Conservation (phyloP, 2,329 filamentous ascomycete species). For the Herpotrichia juniperi region DNA sequence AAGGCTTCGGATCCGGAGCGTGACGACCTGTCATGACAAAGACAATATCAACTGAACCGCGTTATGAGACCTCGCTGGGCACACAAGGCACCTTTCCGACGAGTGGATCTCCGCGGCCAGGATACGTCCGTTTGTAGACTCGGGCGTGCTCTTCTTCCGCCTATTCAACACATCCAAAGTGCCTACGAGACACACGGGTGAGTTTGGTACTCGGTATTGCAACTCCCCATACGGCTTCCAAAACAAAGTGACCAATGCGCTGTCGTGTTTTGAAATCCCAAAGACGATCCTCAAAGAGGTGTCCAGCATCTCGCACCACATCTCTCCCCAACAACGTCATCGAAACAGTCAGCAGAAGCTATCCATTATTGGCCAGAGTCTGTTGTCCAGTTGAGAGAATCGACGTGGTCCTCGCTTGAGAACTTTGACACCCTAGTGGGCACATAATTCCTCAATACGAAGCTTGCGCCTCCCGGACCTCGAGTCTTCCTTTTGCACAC, state of each 20-base stretch:
- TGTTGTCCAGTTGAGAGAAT: conserved; percentile 72
- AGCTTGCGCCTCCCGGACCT: conserved; percentile 53
- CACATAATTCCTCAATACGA: conserved; percentile 72
- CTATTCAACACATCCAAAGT: conserved; percentile 34
- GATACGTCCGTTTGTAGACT: conserved; percentile 54
- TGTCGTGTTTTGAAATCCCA: conserved; percentile 52
- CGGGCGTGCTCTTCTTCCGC: conserved; percentile 47
- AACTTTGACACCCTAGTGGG: conserved; percentile 72
- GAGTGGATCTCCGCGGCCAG: conserved; percentile 56
- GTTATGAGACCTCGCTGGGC: conserved; percentile 60
- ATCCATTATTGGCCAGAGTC: conserved; percentile 68
- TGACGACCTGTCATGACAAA: conserved; percentile 39
- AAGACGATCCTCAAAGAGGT: conserved; percentile 57
- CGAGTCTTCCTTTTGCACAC: conserved; percentile 48
- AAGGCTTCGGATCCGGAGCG: conserved; percentile 43
- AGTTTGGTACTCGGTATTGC: conserved; percentile 44
- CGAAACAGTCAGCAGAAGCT: conserved; percentile 56
- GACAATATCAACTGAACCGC: conserved; percentile 39
- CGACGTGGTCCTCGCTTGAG: conserved; percentile 79
- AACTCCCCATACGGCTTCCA: conserved; percentile 27
- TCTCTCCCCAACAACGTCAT: conserved; percentile 52
- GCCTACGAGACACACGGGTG: conserved; percentile 29
- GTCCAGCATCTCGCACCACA: conserved; percentile 57
- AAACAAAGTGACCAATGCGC: conserved; percentile 13
- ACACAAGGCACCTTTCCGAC: conserved; percentile 59